Conservation (phyloP, 495 filamentous ascomycete genomes). For the Penicillium pancosmium region DNA sequence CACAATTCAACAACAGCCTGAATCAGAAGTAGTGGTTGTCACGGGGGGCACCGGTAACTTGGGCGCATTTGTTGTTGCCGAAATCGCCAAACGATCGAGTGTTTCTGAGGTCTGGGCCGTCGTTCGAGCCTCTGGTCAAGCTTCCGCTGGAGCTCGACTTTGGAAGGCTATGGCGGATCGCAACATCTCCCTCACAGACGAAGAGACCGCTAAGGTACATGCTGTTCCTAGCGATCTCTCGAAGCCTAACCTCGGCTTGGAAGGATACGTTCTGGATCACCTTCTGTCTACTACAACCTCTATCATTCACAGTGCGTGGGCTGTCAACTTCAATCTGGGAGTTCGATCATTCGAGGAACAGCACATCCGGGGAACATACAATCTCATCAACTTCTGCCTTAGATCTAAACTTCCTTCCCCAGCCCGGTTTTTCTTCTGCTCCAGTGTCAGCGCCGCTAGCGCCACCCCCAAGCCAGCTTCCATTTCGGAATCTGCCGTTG, state of each 20-base stretch:
- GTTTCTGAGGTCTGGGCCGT: constrained; percentile 58
- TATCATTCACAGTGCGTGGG: constrained; percentile 68
- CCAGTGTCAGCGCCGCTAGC: constrained; percentile 56
- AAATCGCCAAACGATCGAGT: constrained; percentile 31
- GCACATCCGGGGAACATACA: constrained; percentile 58
- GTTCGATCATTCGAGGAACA: constrained; percentile 60
- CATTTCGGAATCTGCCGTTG: constrained; percentile 52
- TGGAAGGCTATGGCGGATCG: constrained; percentile 26
- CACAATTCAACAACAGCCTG: constrained; percentile 15
- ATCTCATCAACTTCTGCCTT: constrained; percentile 62
- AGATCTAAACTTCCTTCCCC: constrained; percentile 33
- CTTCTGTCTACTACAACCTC: constrained; percentile 48
- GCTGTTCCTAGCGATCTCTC: constrained; percentile 31
- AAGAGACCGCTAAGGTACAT: constrained; percentile 23
- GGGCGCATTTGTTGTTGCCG: constrained; percentile 57
- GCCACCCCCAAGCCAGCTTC: constrained; percentile 30
- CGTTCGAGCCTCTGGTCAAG: constrained; percentile 50
- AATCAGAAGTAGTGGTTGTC: constrained; percentile 34
- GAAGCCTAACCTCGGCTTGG: constrained; percentile 49
- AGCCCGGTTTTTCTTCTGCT: constrained; percentile 60
- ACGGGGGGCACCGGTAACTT: constrained; percentile 67
- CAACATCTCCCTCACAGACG: constrained; percentile 20
- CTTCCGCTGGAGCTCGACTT: constrained; percentile 25
- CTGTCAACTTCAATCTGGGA: constrained; percentile 73
- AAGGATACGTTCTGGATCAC: constrained; percentile 33